phyloP scores from a whole-genome alignment of 129 eudicot species.

The Escallonia herrerae region DNA sequence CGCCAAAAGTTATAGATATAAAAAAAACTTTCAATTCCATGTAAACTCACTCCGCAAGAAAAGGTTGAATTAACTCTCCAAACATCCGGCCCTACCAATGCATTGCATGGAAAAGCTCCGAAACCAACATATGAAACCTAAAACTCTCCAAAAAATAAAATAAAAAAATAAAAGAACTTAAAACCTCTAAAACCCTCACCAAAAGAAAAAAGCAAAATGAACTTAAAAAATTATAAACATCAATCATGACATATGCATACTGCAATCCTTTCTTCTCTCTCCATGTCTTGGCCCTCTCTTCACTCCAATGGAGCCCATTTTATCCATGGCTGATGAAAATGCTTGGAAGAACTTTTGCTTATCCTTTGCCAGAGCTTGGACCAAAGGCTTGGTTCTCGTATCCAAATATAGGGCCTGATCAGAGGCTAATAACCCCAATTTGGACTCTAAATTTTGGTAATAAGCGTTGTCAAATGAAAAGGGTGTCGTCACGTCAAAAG shows the following conservation, averaged over 20 bases:
- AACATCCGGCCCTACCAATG: not conserved
- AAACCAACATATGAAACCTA: not conserved
- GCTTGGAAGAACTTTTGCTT: slow-evolving; percentile 54
- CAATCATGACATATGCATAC: slow-evolving; percentile 24
- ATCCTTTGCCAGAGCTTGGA: slow-evolving; percentile 52
- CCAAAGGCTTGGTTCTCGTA: slow-evolving; percentile 68
- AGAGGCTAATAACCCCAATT: slow-evolving; percentile 53
- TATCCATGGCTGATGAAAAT: slow-evolving; percentile 72
- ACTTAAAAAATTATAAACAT: not conserved
- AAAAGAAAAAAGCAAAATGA: not conserved
- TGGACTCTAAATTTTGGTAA: slow-evolving; percentile 68
- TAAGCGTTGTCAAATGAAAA: slow-evolving; percentile 68
- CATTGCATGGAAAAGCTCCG: not conserved
- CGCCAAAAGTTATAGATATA: no score
- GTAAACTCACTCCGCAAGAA: no score
- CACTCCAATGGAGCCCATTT: slow-evolving; percentile 76
- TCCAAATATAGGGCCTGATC: slow-evolving; percentile 73
- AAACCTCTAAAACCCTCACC: not conserved
- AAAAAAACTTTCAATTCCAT: no score
- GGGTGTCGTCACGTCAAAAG: slow-evolving; percentile 87
- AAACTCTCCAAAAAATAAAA: not conserved
- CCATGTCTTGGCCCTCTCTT: slow-evolving; percentile 81
- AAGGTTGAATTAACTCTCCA: not conserved
- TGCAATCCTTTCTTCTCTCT: slow-evolving; percentile 65
- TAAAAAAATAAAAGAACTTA: not conserved